Evolutionary conservation across 306 rosid species (phyloP).

Genomic region (Cicer bijugum): DNA sequence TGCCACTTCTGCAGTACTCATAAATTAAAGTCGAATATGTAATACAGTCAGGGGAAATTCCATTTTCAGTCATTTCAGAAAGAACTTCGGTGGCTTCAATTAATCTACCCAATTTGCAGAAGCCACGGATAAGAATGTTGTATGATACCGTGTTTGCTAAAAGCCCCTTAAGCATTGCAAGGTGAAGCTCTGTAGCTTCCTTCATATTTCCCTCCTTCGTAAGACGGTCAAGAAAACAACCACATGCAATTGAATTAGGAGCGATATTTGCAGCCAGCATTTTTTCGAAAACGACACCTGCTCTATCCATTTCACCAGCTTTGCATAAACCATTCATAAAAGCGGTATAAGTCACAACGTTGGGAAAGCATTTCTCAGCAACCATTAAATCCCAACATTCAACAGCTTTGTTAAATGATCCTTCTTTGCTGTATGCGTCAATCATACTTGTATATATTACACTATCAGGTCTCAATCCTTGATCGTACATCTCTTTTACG

Average conservation of each 20-base stretch:
- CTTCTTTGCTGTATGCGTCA: slow-evolving; percentile 72
- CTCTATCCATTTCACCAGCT: slow-evolving; percentile 71
- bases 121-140: slow-evolving; percentile 83
- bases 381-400: slow-evolving; percentile 79
- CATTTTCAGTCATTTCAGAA: slow-evolving; percentile 63
- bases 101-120: slow-evolving; percentile 77
- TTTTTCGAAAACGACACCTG: slow-evolving; percentile 64
- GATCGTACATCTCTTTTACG: slow-evolving; percentile 67
- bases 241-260: slow-evolving; percentile 80
- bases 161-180: slow-evolving; percentile 66
- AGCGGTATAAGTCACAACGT: slow-evolving; percentile 79
- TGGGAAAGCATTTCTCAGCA: slow-evolving; percentile 74
- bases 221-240: slow-evolving; percentile 78
- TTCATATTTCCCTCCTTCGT: slow-evolving; percentile 74
- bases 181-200: slow-evolving; percentile 77
- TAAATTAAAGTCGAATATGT: slow-evolving; percentile 86
- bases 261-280: slow-evolving; percentile 55
- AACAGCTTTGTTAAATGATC: slow-evolving; percentile 64
- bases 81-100: slow-evolving; percentile 73
- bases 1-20: slow-evolving; percentile 74
- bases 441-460: slow-evolving; percentile 86
- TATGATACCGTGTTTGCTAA: slow-evolving; percentile 75
- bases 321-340: slow-evolving; percentile 84
- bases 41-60: slow-evolving; percentile 76
- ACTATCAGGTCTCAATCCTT: slow-evolving; percentile 73